Base-by-base conservation (phyloP, 2,329 filamentous ascomycete species). In the Fusarium sp. region DNA sequence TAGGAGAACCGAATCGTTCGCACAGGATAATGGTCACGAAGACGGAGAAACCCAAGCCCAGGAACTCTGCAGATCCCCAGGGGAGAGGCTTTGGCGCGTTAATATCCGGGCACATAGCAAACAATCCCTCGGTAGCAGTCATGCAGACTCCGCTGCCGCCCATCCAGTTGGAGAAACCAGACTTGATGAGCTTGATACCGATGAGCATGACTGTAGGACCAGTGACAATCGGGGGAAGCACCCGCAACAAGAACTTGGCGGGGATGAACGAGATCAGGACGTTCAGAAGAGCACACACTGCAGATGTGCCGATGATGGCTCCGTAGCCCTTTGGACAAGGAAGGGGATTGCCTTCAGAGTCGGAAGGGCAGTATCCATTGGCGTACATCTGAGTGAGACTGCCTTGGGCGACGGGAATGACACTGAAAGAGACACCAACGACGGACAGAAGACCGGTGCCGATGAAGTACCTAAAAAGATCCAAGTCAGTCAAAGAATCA, bases 401-500 rank as follows among this genome's bases (percentile, higher is more conserved):
- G 56, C 93, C 92, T 35, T 88, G 89, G 1, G 93, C 81, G 11
- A 83, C 79, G 4, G 81, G 80, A 18, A 83, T 82, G 14, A 80
- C 79, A 33, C 74, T 81, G 54, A 83, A 83, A 16, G 80, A 82
- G 45, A 82, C 79, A 80, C 96, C 96, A 0, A 93, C 94, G 18
- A 94, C 94, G 0, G 92, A 94, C 67, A 97, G 91, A 27, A 97
- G 84, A 3, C 94, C 94, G 0, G 94, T 97, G 13, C 94, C 93
- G 68, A 95, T 83, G 73, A 91, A 94, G 81, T 95, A 95, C 4
- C 91, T 92, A 10, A 50, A n/a, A 18, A 6, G 2, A 35, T 60
- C 43, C 73, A 64, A 58, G 41, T 71, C 16, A 60, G 43, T 16
- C 27, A 22, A 41, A 13, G 11, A 6, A 20, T 31, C 27, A 4